phyloP scores from a whole-genome alignment of 345 rosid species.

The Draba incana region DNA sequence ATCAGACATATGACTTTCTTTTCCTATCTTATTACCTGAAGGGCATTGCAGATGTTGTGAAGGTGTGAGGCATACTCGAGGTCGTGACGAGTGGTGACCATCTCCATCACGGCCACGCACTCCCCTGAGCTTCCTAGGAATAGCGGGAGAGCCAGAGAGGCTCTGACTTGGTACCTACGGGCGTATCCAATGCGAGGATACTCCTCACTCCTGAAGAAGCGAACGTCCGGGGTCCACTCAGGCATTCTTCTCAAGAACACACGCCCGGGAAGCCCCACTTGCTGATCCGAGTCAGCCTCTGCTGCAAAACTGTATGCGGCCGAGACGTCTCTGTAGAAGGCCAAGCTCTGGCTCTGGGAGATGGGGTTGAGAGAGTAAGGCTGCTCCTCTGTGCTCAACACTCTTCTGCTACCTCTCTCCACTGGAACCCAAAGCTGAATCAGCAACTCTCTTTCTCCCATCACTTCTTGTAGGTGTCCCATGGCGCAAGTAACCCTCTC shows the following conservation, averaged over 20 bases:
- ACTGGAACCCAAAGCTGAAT: constrained; percentile 86
- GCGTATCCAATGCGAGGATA: constrained; percentile 71
- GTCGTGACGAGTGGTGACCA: constrained; percentile 64
- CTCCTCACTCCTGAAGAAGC: constrained; percentile 64
- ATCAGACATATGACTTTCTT: constrained; percentile 5
- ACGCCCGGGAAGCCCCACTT: constrained; percentile 78
- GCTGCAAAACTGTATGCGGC: constrained; percentile 60
- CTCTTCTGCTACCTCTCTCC: constrained; percentile 53
- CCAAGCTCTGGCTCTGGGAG: constrained; percentile 54
- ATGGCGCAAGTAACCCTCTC: constrained; percentile 61
- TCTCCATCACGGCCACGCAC: constrained; percentile 87
- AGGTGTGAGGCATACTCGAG: constrained; percentile 65
- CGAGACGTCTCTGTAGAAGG: constrained; percentile 62
- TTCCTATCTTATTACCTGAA: constrained; percentile 52
- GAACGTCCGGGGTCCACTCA: constrained; percentile 95
- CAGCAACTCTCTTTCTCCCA: constrained; percentile 61
- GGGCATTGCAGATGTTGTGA: constrained; percentile 71
- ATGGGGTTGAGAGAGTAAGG: constrained; percentile 60
- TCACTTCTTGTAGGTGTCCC: constrained; percentile 52
- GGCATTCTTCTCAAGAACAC: constrained; percentile 71
- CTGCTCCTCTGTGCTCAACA: constrained; percentile 73
- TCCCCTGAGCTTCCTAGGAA: constrained; percentile 61
- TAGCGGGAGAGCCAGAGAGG: constrained; percentile 79
- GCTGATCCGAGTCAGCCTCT: constrained; percentile 67
- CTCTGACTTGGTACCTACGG: constrained; percentile 60